Conservation (phyloP, 352 stramenopile genomes). For the Paralagenidium karlingii region DNA sequence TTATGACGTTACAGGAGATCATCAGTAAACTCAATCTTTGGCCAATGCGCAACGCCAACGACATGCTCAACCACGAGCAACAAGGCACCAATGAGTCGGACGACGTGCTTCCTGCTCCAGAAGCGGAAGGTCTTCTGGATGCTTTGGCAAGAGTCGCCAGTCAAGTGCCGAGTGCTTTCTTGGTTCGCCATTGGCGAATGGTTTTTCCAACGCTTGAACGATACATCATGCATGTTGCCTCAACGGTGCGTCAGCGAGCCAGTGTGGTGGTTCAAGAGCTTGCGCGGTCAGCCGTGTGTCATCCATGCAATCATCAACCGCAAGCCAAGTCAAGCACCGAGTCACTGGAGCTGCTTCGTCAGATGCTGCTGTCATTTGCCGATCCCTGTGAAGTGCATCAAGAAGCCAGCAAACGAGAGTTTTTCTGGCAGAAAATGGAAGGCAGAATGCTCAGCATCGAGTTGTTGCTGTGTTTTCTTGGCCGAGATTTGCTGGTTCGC, state of each 20-base stretch:
- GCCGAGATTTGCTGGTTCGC: slow-evolving; percentile 12
- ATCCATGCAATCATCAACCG: no score
- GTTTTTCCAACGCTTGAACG: slow-evolving; percentile 56
- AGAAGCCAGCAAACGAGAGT: slow-evolving; percentile 4
- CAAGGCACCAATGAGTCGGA: slow-evolving; percentile 1
- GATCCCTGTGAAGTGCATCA: slow-evolving; percentile 3
- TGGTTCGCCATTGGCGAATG: slow-evolving; percentile 58
- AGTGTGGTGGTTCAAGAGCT: slow-evolving; percentile 34
- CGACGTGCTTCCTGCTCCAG: slow-evolving; percentile 9
- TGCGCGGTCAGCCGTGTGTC: slow-evolving; percentile 10
- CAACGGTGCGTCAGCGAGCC: slow-evolving; percentile 42
- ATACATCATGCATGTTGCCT: slow-evolving; percentile 62
- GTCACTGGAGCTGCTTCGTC: slow-evolving; percentile 20
- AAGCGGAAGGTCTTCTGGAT: slow-evolving; percentile 53
- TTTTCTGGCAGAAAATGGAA: slow-evolving; percentile 59
- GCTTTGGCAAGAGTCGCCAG: slow-evolving; percentile 33
- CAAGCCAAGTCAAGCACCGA: neutral
- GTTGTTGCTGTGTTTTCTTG: slow-evolving; percentile 25
- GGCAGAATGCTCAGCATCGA: slow-evolving; percentile 59
- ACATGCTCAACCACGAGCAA: neutral
- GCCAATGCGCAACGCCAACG: no score
- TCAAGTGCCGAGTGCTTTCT: slow-evolving; percentile 24
- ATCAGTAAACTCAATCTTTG: slow-evolving; percentile 67
- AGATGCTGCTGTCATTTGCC: slow-evolving; percentile 36
- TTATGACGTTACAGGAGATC: slow-evolving; percentile 55